A percentile compares a stretch with the other conserved stretches of the same genome.
These are phyloP conservation scores for Graphilbum sp. DNA, from an alignment of 2,329 filamentous ascomycete species.

Conservation along the genomic window DNA sequence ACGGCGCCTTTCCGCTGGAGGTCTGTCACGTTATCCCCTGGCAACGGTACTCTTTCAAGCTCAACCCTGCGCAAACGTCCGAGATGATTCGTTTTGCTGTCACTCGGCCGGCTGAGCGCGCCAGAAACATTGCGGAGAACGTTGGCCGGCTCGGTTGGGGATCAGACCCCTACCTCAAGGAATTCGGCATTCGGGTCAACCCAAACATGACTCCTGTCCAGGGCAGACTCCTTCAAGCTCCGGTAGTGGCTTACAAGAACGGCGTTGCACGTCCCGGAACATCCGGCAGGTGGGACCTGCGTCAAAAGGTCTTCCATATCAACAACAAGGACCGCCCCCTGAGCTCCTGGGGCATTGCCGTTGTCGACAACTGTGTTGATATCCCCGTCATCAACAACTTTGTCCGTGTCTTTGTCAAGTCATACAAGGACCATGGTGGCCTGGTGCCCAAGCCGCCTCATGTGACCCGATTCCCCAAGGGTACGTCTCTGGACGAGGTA, in stretches of 20 bases:
- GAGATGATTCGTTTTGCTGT: slow-evolving; percentile 92
- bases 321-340: slow-evolving; percentile 43
- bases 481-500: slow-evolving; percentile 21
- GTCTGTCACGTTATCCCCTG: slow-evolving; percentile 33
- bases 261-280: slow-evolving; percentile 43
- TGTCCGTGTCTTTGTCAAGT: slow-evolving; percentile 23
- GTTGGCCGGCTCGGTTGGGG: slow-evolving; percentile 51
- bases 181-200: slow-evolving; percentile 60
- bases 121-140: slow-evolving; percentile 48
- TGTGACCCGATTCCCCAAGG: slow-evolving; percentile 12
- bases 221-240: slow-evolving; percentile 55
- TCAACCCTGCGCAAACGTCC: slow-evolving; percentile 48
- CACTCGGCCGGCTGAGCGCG: slow-evolving; percentile 54
- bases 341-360: slow-evolving; percentile 58
- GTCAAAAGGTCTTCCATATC: slow-evolving; percentile 59
- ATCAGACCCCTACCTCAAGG: slow-evolving; percentile 50
- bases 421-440: slow-evolving; percentile 35
- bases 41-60: slow-evolving; percentile 47
- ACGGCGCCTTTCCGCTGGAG: slow-evolving; percentile 44
- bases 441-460: slow-evolving; percentile 22
- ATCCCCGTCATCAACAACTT: slow-evolving; percentile 44
- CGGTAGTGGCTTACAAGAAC: slow-evolving; percentile 51
- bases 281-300: slow-evolving; percentile 72
- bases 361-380: slow-evolving; percentile 39
- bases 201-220: slow-evolving; percentile 46